Base-by-base conservation (phyloP, 371 early-diverging fungal genomes). In the Haplosporangium sp. region DNA sequence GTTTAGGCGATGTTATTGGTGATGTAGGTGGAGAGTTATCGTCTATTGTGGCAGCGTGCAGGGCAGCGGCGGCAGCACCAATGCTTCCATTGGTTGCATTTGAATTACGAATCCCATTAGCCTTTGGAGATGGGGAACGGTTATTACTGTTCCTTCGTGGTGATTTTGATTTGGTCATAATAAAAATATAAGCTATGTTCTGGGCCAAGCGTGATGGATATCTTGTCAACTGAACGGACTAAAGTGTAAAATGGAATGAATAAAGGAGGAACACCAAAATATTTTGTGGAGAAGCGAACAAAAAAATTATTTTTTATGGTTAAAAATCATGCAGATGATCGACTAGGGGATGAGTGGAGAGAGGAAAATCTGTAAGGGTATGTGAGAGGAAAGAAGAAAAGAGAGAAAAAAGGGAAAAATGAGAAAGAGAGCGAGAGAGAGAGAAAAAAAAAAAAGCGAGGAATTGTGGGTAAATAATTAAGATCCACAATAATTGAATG, bases 101-200 rank as follows among this genome's bases (percentile, higher is more conserved):
- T 37, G 55, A 17, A 52, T 47, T 59, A 35, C n/a, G 38, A 42
- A 13, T 40, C 42, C 53, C 50, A 20, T 40, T 61, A 45, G 37
- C 27, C 4, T 44, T 64, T 35, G 48, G 27, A 53, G 70, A 47
- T 0, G 71, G 58, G 8, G 74, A 44, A 20, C 58, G 20, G 44
- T 50, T 34, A 34, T 38, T 53, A 48, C 61, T 70, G 44, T 63
- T 69, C 61, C 60, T 63, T 5, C 60, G 47, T 9, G 72, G 67
- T 7, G 75, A 68, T 74, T 71, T 81, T 39, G 82, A 69, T 69
- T 75, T 81, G 65, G 82, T 69, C 82, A 81, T 81, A 69, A 58
- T 61, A 37, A 47, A 62, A 47, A 56, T 19, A 42, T 27, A 27
- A 27, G 27, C 27, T 27, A 27, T 27, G 27, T 27, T 27, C 1